These are phyloP conservation scores for Coffea canephora DNA, from an alignment of 257 asterid genomes.

Conservation along the genomic window DNA sequence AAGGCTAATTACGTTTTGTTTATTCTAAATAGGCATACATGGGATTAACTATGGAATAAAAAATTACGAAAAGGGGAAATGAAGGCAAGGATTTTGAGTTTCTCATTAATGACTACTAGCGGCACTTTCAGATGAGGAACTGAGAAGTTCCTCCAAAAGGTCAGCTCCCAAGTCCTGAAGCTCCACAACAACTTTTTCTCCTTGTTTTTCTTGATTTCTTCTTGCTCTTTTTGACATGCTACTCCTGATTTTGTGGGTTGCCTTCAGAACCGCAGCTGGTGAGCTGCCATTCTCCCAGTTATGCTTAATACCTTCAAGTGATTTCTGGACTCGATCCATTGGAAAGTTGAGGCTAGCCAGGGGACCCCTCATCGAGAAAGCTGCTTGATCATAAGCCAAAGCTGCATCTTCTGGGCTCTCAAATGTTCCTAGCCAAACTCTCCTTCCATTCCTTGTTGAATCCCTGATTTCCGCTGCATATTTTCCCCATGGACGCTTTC, in stretches of 20 bases:
- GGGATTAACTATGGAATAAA: no score
- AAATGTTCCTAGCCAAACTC: slow-evolving; percentile 59
- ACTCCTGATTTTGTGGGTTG: slow-evolving; percentile 27
- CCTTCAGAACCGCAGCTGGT: slow-evolving; percentile 39
- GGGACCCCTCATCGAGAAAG: slow-evolving; percentile 40
- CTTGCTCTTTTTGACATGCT: slow-evolving; percentile 2
- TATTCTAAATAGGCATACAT: no score
- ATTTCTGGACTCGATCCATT: slow-evolving; percentile 25
- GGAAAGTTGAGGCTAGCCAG: slow-evolving; percentile 38
- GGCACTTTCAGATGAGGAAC: slow-evolving; percentile 8
- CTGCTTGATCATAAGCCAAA: slow-evolving; percentile 59
- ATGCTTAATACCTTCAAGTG: slow-evolving; percentile 29
- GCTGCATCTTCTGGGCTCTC: slow-evolving; percentile 41
- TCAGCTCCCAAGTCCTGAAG: slow-evolving; percentile 37
- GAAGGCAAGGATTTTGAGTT: no score
- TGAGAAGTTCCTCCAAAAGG: slow-evolving; percentile 24
- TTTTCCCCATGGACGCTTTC: slow-evolving; percentile 53
- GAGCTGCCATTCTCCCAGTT: slow-evolving; percentile 34
- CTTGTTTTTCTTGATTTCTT: background rate
- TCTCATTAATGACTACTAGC: no score
- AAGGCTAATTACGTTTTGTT: no score
- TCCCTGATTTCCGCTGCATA: slow-evolving; percentile 55
- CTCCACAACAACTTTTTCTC: slow-evolving; percentile 26
- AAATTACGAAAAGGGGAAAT: no score
- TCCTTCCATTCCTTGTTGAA: slow-evolving; percentile 42